Percentiles rank a stretch among this genome's conserved stretches.
These are phyloP conservation scores for Pichia sp. DNA, from an alignment of 1,139 yeast genomes.

Conservation along the genomic window DNA sequence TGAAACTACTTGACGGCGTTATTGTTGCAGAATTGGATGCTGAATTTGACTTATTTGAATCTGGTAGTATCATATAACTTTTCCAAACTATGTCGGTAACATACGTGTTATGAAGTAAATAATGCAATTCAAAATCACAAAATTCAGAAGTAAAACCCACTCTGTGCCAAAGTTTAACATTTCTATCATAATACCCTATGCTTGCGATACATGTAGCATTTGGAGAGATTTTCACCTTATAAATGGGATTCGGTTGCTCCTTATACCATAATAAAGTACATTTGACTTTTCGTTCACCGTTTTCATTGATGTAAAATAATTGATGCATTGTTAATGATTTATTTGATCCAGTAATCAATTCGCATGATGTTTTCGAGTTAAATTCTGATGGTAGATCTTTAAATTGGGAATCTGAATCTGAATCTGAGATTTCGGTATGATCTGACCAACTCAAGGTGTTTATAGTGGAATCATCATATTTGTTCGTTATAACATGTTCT, in stretches of 20 bases:
- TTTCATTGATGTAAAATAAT: slow-evolving; percentile 22
- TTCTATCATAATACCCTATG: slow-evolving; percentile 52
- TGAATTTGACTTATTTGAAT: slow-evolving; percentile 1
- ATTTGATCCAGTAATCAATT: slow-evolving; percentile 53
- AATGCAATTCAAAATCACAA: slow-evolving; percentile 64
- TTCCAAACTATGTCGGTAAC: slow-evolving; percentile 57
- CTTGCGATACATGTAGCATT: slow-evolving; percentile 65
- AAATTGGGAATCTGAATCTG: slow-evolving; percentile 23
- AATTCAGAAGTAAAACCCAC: slow-evolving; percentile 61
- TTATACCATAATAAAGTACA: slow-evolving; percentile 47
- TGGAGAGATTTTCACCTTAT: slow-evolving; percentile 49
- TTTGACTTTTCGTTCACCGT: slow-evolving; percentile 22
- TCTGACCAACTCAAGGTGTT: slow-evolving; percentile 66
- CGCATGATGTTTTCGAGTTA: slow-evolving; percentile 30
- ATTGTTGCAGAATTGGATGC: not conserved
- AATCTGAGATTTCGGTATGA: slow-evolving; percentile 29
- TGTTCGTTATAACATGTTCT: slow-evolving; percentile 31
- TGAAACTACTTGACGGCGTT: too few species aligned
- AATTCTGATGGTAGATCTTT: slow-evolving; percentile 29
- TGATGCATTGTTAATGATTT: slow-evolving; percentile 47
- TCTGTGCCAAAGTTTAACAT: slow-evolving; percentile 77
- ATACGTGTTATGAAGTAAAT: slow-evolving; percentile 57
- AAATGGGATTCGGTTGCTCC: slow-evolving; percentile 52
- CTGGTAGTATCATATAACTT: slow-evolving; percentile 5
- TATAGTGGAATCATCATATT: slow-evolving; percentile 34